Evolutionary conservation across 805 yeast species (phyloP), one percentile per base, ranked within the genome.

Genomic region (Starmerella vitae): DNA sequence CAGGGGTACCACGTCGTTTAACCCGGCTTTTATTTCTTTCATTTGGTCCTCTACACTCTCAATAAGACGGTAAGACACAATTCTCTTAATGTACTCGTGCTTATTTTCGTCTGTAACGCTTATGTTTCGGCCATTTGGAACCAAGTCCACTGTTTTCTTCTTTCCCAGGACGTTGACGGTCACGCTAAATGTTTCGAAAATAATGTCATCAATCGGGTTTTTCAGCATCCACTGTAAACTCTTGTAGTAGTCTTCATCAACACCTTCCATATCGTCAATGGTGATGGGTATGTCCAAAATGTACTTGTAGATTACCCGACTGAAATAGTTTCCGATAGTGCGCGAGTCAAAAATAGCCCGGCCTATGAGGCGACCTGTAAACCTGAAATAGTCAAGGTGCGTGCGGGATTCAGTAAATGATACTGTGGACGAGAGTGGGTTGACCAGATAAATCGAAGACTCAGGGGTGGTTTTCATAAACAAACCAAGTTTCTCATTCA

Each of bases 161-260:
- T 18, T 19, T 10, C 37, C 41, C 18, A 80, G 88, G 53, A 85
- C 95, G 55, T 85, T 94, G 1, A 91, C 72, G 50, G 85, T 96
- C 18, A 91, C 83, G 9, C 94, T 78, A 57, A 91, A 91, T 5
- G 93, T 88, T 58, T 91, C 98, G 18, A 84, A 85, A 41, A 91
- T 82, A 28, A 91, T 78, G 58, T 86, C 97, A 0, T 97, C 88
- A 38, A 91, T 88, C 60, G 91, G 95, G 61, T 91, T 91, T 51
- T 88, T 94, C 39, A 91, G 63, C 81, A 91, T 91, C 98, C 98
- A 91, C 54, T 78, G 70, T 52, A 91, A 63, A 2, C 95, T 83
- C 58, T 86, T 88, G 63, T 79, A 85, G 56, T 91, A 91, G 45
- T 84, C 95, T 41, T 83, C 66, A 58, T 91, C 99, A 44, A 91